Evolutionary conservation across 148 eudicot genomes (phyloP).

Genomic region (Dianthus caryophyllus): DNA sequence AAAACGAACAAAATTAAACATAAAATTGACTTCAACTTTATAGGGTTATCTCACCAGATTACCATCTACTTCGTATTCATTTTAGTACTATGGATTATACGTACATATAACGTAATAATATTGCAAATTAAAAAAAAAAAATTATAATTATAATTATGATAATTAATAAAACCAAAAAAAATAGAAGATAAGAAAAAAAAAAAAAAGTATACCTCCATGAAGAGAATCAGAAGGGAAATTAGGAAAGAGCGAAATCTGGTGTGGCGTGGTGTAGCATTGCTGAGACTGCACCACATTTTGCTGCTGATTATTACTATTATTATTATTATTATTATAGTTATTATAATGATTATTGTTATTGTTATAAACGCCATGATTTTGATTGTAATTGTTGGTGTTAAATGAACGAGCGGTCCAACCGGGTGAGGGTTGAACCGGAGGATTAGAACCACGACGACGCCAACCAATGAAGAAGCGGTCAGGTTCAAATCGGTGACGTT

Average conservation of each 20-base stretch:
- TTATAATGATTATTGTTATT: too few relatives aligned
- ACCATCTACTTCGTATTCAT: too few relatives aligned
- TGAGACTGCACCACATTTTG: slow-evolving; percentile 8
- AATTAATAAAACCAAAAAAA: too few relatives aligned
- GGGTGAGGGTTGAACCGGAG: slow-evolving; percentile 20
- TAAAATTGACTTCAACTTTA: slow-evolving; percentile 11
- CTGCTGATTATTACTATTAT: neutral
- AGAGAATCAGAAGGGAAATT: slow-evolving; percentile 40
- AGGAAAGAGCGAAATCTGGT: slow-evolving; percentile 20
- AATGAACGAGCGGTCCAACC: slow-evolving; percentile 9
- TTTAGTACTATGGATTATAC: too few relatives aligned
- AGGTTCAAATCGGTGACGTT: slow-evolving; percentile 40
- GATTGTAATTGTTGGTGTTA: neutral
- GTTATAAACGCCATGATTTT: neutral
- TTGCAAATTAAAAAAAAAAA: too few relatives aligned
- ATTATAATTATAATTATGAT: too few relatives aligned
- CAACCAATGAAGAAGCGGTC: slow-evolving; percentile 63
- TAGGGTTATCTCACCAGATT: neutral
- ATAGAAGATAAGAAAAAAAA: neutral
- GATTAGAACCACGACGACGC: slow-evolving; percentile 35
- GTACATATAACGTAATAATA: too few relatives aligned
- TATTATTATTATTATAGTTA: neutral
- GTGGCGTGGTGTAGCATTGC: slow-evolving; percentile 8
- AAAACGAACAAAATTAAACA: neutral
- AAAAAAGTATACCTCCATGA: slow-evolving; percentile 40